Evolutionary conservation across 2,329 filamentous ascomycete genomes (phyloP), one percentile per base, ranked within the genome.

Genomic region (Alternaria tenuissima): DNA sequence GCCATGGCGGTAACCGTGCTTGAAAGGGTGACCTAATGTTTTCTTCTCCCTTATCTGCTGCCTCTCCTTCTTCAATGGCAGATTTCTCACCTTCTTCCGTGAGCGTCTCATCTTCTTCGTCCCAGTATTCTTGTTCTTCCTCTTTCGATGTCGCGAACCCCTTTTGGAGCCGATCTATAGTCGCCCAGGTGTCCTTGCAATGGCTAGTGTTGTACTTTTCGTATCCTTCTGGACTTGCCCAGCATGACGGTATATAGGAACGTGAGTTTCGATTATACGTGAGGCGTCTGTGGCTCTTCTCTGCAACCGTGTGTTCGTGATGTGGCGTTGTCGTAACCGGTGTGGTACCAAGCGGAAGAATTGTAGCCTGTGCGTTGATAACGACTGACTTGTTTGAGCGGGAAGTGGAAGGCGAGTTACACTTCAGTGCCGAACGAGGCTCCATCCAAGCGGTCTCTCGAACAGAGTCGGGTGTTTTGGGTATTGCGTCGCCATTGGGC

Each of bases 161-260:
- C 18, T 32, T 36, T 22, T 48, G 30, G 30, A 48, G 46, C 30
- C 14, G 30, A 22, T 48, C 30, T 24, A 48, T 18, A 36, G 46
- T 48, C 30, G 46, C 46, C 30, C 46, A 48, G n/a, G 46, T 26
- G 34, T 12, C 22, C 34, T 41, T 51, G 34, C 16, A 61, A 47
- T 51, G 59, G 30, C 65, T 66, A 1, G 64, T 64, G 6, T 68
- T 34, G 5, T 52, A 14, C n/a, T 68, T 68, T 41, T 59, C 53
- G 24, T 55, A 61, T 1, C 62, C 62, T 9, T 58, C 39, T 9
- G 57, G 66, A 30, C 55, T 60, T 16, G 57, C 41, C 66, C 64
- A 68, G 0, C 53, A 52, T 18, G 54, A 39, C 16, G 59, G 43
- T 7, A 14, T 43, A 20, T 65, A 67, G 2, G n/a, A 34, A 3